A percentile compares a stretch with the other conserved stretches of the same genome.
phyloP scores from a whole-genome alignment of 1,284 basidiomycete genomes.

The Moesziomyces antarcticus region DNA sequence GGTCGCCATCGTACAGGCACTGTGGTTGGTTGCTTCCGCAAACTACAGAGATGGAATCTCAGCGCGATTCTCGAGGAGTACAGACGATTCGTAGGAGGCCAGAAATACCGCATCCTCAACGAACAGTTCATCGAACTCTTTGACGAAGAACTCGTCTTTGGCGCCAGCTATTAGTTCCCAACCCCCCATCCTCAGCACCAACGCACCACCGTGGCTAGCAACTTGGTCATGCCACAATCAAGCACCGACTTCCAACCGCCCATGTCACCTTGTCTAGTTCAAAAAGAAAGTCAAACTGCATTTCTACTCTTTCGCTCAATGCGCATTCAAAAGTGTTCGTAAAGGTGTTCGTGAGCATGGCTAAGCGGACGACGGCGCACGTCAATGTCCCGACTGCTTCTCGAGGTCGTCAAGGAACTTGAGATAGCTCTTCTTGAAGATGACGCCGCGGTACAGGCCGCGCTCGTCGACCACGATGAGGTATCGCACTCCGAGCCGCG shows the following conservation, averaged over 20 bases:
- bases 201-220: no score
- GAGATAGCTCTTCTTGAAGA: constrained; percentile 82
- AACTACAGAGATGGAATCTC: constrained; percentile 71
- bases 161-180: constrained; percentile 66
- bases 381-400: constrained; percentile 8
- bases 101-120: constrained; percentile 71
- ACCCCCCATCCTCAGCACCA: no score
- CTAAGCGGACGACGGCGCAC: no score
- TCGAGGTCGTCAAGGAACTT: constrained; percentile 47
- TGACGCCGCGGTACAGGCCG: constrained; percentile 86
- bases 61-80: constrained; percentile 72
- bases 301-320: no score
- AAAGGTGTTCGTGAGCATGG: no score
- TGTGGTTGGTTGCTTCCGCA: constrained; percentile 71
- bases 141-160: constrained; percentile 72
- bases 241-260: no score
- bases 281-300: no score
- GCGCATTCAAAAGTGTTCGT: no score
- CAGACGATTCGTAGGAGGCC: constrained; percentile 70
- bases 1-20: constrained; percentile 72
- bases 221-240: no score
- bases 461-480: constrained; percentile 80
- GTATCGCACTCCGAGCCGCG: constrained; percentile 55
- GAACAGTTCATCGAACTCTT: constrained; percentile 74
- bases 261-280: no score